Conservation (phyloP, 148 eudicot genomes). For the Silene latifolia region DNA sequence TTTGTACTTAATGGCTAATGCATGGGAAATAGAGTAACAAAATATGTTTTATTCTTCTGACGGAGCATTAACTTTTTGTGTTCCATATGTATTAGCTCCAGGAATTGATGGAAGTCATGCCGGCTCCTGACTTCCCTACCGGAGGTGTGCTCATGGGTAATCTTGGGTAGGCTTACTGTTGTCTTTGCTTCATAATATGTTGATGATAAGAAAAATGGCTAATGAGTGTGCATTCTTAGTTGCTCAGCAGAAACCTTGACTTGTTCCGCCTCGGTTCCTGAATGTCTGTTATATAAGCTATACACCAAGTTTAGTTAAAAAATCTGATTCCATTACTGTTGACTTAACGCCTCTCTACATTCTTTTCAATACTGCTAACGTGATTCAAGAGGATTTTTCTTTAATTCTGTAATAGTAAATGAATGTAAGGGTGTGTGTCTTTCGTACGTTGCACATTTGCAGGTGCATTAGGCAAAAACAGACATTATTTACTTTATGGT, state of each 20-base stretch:
- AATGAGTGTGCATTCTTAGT: not conserved
- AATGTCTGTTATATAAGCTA: not conserved
- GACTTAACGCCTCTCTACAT: not conserved
- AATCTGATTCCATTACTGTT: not conserved
- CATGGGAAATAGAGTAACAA: not conserved
- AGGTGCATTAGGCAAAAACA: not conserved
- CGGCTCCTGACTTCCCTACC: conserved; percentile 98
- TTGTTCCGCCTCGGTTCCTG: not conserved
- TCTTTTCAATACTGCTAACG: not conserved
- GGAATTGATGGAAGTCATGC: conserved; percentile 95
- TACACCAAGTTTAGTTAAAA: not conserved
- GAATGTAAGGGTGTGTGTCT: not conserved
- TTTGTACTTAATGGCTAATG: not conserved
- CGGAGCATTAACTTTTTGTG: not conserved
- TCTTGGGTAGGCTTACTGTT: conserved; percentile 50
- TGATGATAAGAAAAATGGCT: not conserved
- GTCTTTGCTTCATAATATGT: conserved; percentile 3
- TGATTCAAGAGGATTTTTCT: not conserved
- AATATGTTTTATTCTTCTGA: not conserved
- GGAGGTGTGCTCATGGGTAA: conserved; percentile 97
- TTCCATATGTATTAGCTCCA: conserved; percentile 53
- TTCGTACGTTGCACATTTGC: not conserved
- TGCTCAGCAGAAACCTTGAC: not conserved
- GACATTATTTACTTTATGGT: not conserved
- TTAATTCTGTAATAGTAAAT: not conserved